Evolutionary conservation across 306 rosid genomes (phyloP).

Genomic region (Acacia acuminata): DNA sequence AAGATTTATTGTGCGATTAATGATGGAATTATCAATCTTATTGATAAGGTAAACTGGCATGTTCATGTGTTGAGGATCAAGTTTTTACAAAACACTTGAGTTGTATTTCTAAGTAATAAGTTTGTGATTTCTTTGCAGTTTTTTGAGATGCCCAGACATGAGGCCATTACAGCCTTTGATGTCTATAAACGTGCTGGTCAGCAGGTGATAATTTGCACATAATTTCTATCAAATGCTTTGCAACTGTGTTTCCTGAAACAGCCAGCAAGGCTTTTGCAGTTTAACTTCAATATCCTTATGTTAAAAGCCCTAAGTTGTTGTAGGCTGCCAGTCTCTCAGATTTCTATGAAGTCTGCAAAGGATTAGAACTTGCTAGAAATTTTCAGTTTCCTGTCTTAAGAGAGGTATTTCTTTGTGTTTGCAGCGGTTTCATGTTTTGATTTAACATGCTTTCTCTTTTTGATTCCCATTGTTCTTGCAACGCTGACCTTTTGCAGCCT

Average conservation of each 20-base stretch:
- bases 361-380: slow-evolving; percentile 96
- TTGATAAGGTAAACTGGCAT: slow-evolving; percentile 78
- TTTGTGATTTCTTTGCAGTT: slow-evolving; percentile 53
- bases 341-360: slow-evolving; percentile 94
- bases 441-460: slow-evolving; percentile 5
- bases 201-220: slow-evolving; percentile 61
- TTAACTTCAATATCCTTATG: slow-evolving; percentile 26
- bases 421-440: slow-evolving; percentile 10
- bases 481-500: slow-evolving; percentile 54
- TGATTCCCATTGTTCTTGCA: slow-evolving; percentile 24
- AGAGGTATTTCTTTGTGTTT: slow-evolving; percentile 58
- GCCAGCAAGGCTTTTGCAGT: slow-evolving; percentile 15
- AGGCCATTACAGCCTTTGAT: slow-evolving; percentile 91
- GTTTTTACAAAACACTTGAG: slow-evolving; percentile 10
- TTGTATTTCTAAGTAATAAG: background rate
- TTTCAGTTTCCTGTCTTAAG: slow-evolving; percentile 96
- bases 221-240: background rate
- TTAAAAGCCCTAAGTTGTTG: slow-evolving; percentile 34
- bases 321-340: slow-evolving; percentile 89
- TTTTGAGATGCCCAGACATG: slow-evolving; percentile 99
- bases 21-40: slow-evolving; percentile 98
- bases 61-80: slow-evolving; percentile 3
- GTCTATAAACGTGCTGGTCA: slow-evolving; percentile 98
- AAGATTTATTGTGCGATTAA: slow-evolving; percentile 77
- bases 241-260: background rate